Evolutionary conservation across 1,139 yeast species (phyloP).

Genomic region (Geotrichum carabidarum): DNA sequence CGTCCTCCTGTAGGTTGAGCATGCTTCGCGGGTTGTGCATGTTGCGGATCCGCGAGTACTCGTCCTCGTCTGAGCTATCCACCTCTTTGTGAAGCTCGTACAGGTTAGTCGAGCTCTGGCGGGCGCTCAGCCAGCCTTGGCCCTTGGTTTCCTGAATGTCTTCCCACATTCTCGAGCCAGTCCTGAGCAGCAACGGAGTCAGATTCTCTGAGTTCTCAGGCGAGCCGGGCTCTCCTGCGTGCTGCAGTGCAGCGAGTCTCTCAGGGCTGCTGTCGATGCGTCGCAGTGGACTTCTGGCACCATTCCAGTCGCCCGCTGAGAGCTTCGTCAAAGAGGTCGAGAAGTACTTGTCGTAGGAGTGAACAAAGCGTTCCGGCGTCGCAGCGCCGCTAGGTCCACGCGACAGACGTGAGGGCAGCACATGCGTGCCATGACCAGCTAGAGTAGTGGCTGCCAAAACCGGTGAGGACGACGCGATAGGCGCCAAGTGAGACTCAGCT

Average conservation of each 20-base stretch:
- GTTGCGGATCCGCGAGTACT: background rate
- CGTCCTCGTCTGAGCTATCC: background rate
- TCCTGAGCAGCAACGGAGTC: conserved; percentile 25
- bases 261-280: too few relatives aligned
- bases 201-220: background rate
- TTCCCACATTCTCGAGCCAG: conserved; percentile 32
- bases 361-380: background rate
- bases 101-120: conserved; percentile 23
- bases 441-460: too few relatives aligned
- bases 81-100: conserved; percentile 7
- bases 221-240: too few relatives aligned
- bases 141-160: conserved; percentile 30
- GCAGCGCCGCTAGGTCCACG: background rate
- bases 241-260: too few relatives aligned
- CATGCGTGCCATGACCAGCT: background rate
- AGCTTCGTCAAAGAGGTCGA: background rate
- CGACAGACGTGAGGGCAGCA: background rate
- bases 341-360: conserved; percentile 7
- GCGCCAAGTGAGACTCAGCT: too few relatives aligned
- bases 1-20: conserved; percentile 2
- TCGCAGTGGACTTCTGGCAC: background rate
- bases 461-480: too few relatives aligned
- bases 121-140: conserved; percentile 28
- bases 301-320: background rate
- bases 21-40: background rate